These are phyloP conservation scores for Hura crepitans DNA, from an alignment of 441 rosid species.

Conservation along the genomic window DNA sequence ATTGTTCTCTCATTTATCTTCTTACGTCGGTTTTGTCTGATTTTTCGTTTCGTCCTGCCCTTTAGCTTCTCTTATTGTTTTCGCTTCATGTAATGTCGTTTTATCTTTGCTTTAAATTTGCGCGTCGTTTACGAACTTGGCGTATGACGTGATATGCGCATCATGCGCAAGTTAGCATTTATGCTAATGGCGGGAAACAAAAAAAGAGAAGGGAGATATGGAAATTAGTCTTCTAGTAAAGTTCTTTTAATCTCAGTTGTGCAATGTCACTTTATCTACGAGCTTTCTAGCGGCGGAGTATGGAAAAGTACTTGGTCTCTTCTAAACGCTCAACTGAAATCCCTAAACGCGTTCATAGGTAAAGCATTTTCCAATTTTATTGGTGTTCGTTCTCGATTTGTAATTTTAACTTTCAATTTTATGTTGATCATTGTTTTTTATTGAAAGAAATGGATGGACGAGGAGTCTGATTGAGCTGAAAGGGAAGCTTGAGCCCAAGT, in stretches of 20 bases:
- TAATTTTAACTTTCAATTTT: neutral
- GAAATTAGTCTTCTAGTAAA: neutral
- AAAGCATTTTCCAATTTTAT: neutral
- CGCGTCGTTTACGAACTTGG: too few species aligned
- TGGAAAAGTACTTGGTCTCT: slow-evolving; percentile 47
- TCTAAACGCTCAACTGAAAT: slow-evolving; percentile 28
- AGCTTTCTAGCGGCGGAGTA: neutral
- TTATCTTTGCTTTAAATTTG: too few species aligned
- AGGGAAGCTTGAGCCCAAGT: slow-evolving; percentile 48
- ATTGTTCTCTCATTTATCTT: too few species aligned
- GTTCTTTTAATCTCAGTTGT: too few species aligned
- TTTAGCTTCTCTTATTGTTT: too few species aligned
- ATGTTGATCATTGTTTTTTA: neutral
- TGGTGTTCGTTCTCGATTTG: neutral
- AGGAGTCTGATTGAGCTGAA: slow-evolving; percentile 53
- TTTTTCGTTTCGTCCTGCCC: too few species aligned
- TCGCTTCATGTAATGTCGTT: too few species aligned
- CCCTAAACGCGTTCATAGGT: slow-evolving; percentile 36
- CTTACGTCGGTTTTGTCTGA: too few species aligned
- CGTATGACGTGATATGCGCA: neutral
- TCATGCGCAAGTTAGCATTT: neutral
- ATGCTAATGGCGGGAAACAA: slow-evolving; percentile 15
- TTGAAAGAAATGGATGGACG: slow-evolving; percentile 40
- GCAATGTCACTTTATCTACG: too few species aligned
- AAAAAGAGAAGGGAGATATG: neutral